These are phyloP conservation scores for Mortierella sp. DNA, from an alignment of 371 early-diverging fungal species.

Conservation along the genomic window DNA sequence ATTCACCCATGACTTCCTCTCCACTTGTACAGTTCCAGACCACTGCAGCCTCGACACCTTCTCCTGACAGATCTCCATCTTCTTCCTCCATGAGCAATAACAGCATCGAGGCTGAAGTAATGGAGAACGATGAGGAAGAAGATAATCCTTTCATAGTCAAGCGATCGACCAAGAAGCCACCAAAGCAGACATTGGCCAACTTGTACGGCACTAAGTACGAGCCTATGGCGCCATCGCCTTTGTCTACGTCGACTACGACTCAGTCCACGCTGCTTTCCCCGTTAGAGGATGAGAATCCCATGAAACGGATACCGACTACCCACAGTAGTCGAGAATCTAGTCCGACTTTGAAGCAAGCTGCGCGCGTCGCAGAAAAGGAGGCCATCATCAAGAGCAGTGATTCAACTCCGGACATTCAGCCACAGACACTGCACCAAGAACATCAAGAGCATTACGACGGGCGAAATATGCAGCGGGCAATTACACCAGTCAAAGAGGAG, in stretches of 20 bases:
- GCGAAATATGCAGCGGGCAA: not conserved
- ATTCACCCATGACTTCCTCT: conserved; percentile 35
- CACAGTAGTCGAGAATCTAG: no score
- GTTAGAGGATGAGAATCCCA: no score
- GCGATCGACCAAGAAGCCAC: not conserved
- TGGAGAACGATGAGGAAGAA: not conserved
- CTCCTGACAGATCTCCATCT: conserved; percentile 9
- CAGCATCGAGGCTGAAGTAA: not conserved
- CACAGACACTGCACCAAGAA: no score
- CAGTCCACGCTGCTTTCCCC: not conserved
- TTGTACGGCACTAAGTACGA: not conserved
- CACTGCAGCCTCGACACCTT: conserved; percentile 18
- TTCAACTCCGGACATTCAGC: no score
- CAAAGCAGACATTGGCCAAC: not conserved
- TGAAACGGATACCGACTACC: no score
- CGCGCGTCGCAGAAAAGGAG: no score
- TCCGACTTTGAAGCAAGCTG: no score
- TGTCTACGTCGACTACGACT: conserved; percentile 4
- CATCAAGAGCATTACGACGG: not conserved
- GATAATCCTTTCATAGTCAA: conserved; percentile 18
- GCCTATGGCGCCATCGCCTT: not conserved
- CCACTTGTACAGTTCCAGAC: conserved; percentile 34
- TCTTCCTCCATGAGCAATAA: not conserved
- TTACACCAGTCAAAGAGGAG: conserved; percentile 11
- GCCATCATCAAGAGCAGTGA: no score